Base-by-base conservation (phyloP, 2,329 filamentous ascomycete genomes). In the Gaeumannomyces tritici region DNA sequence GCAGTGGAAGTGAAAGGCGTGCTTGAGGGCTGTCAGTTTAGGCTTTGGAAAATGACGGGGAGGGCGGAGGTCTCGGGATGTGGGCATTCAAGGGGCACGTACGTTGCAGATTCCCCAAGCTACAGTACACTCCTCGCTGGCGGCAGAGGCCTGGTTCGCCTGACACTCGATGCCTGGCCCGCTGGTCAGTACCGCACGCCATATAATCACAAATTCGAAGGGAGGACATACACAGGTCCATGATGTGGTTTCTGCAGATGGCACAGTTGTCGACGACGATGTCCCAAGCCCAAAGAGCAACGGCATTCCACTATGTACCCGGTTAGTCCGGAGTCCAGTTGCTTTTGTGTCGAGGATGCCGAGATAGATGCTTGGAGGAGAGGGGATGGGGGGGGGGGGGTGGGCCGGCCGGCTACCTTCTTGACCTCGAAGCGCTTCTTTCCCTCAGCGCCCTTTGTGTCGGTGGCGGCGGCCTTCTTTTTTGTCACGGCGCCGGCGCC, bases 31-130 rank as follows among this genome's bases (percentile, higher is more conserved):
- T 54, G 26, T 42, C 26, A 29, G 21, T 54, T 51, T 28, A 51
- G 28, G 4, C 13, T 31, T 55, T 3, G 24, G 26, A 42, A 13
- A 59, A 42, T 24, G n/a, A n/a, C 33, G 31, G 26, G 57, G 5
- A 31, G 26, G 42, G 24, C 57, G 57, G 3, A 4, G 31, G 31
- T 59, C 57, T 3, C 27, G 42, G 42, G 8, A 4, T 27, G 55
- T 9, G 13, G 55, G 26, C 26, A 18, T 27, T 81, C 70, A 81
- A 55, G 55, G n/a, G 42, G 54, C 9, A 82, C 90, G 77, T 78
- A 97, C 95, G 73, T 99, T 99, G 83, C 95, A 99, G 66, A 98
- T 97, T 62, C 95, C 95, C 95, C 95, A 99, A 29, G 95, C 95
- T 28, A 99, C 95, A 47, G 95, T 99, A 75, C 95, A 99, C 76